Percentiles rank a stretch among this genome's conserved stretches.
phyloP scores from a whole-genome alignment of 2,329 filamentous ascomycete species.

The Fusarium subtropicale region DNA sequence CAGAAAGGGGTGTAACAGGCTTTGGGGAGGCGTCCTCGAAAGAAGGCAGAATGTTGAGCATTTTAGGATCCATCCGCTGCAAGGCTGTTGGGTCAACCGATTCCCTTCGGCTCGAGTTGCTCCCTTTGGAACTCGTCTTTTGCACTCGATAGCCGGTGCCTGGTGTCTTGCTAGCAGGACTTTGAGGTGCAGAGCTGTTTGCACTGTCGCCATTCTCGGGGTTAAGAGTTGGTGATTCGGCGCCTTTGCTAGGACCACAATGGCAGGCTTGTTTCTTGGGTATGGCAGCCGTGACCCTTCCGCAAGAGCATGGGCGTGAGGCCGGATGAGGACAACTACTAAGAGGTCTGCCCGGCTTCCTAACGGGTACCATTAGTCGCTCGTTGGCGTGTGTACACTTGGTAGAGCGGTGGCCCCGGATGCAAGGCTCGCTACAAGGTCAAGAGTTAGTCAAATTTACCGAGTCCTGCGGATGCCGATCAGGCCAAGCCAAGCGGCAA shows the following conservation, averaged over 20 bases:
- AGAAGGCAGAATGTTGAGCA: constrained; percentile 61
- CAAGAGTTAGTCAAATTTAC: constrained; percentile 26
- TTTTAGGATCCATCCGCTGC: constrained; percentile 65
- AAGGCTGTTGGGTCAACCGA: constrained; percentile 63
- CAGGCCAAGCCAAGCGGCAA: constrained; percentile 29
- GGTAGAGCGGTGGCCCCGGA: constrained; percentile 79
- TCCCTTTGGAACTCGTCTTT: constrained; percentile 56
- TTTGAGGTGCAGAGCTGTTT: constrained; percentile 46
- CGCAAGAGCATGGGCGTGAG: constrained; percentile 70
- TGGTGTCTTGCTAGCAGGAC: constrained; percentile 48
- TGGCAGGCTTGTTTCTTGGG: constrained; percentile 68
- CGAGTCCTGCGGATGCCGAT: background rate
- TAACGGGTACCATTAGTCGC: constrained; percentile 75
- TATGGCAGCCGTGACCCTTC: constrained; percentile 72
- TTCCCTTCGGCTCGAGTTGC: constrained; percentile 55
- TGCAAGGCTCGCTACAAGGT: constrained; percentile 73
- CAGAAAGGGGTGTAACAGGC: constrained; percentile 41
- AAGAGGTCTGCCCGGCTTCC: constrained; percentile 77
- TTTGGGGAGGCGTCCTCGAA: constrained; percentile 47
- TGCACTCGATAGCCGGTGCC: constrained; percentile 58
- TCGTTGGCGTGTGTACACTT: constrained; percentile 77
- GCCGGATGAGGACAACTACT: constrained; percentile 76
- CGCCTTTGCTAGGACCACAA: constrained; percentile 57
- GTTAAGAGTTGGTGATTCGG: constrained; percentile 39
- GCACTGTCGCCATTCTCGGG: constrained; percentile 45